These are phyloP conservation scores for Rhazya stricta DNA, from an alignment of 257 asterid species.

Conservation along the genomic window DNA sequence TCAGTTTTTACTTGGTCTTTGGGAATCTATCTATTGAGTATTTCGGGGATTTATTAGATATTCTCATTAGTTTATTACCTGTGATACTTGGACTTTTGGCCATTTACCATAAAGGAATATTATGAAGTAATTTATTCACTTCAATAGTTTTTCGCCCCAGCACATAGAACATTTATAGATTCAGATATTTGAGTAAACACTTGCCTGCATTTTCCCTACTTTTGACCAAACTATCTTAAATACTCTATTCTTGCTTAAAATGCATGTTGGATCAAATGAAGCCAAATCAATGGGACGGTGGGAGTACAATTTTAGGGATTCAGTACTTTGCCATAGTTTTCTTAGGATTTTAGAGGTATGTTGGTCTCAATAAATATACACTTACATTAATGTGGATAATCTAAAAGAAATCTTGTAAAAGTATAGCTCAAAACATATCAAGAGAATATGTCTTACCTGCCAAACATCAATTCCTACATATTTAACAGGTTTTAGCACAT, in stretches of 20 bases:
- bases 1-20: not conserved
- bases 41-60: not conserved
- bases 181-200: not conserved
- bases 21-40: not conserved
- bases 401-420: not conserved
- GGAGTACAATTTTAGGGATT: not conserved
- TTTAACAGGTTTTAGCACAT: slow-evolving; percentile 69
- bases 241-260: not conserved
- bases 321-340: not conserved
- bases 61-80: not conserved
- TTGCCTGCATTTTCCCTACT: not conserved
- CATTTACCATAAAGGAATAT: not conserved
- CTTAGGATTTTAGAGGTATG: not conserved
- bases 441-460: slow-evolving; percentile 44
- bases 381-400: not conserved
- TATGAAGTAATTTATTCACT: not conserved
- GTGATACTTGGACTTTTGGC: not conserved
- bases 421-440: slow-evolving; percentile 1
- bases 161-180: not conserved
- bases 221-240: not conserved
- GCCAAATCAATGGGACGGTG: not conserved
- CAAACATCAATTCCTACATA: slow-evolving; percentile 81
- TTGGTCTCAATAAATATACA: not conserved
- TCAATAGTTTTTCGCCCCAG: not conserved
- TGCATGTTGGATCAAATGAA: not conserved